Evolutionary conservation across 2,329 filamentous ascomycete species (phyloP), one percentile per base, ranked within the genome.

Genomic region (Calonectria fujianensis): DNA sequence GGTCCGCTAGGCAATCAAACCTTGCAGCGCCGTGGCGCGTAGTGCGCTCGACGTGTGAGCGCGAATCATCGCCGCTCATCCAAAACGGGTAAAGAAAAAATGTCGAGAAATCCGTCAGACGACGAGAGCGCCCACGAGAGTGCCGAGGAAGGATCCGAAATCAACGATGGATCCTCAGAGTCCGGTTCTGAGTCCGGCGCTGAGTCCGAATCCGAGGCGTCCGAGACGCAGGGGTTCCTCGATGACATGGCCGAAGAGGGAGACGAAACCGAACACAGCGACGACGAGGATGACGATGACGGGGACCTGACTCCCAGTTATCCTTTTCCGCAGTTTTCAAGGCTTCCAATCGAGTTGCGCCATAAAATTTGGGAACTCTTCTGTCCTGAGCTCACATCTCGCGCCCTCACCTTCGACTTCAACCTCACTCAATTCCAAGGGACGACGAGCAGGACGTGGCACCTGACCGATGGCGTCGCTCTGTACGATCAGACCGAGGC

Each of bases 281-380:
- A 78, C 0, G 75, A 78, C 0, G 50, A 74, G 2, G 35, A 52
- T 2, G 51, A 54, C 0, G 66, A 37, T 6, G 11, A 74, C 3
- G 70, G 39, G 8, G 31, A 31, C n/a, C 35, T 45, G 0, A n/a
- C 63, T 1, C 24, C 31, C 9, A 51, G 45, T 2, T 52, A 69
- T 0, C 39, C 63, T 6, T 85, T 85, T 1, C 78, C 80, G 0
- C 76, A 80, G 48, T 85, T 85, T 41, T 75, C 74, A 29, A 67
- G 69, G 9, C 78, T 85, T 1, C 83, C 83, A 4, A 72, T 76
- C 18, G 83, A 85, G 63, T 70, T 85, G 24, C 83, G 83, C 50
- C 78, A 81, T 39, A 77, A 77, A 20, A 78, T 85, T 48, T 85
- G 83, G 83, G 78, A 81, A 64, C 63, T 76, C 20, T 84, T 83